Percentiles rank a stretch among this genome's conserved stretches.
These are phyloP conservation scores for Isatis lusitanica DNA, from an alignment of 441 rosid genomes.

Conservation along the genomic window DNA sequence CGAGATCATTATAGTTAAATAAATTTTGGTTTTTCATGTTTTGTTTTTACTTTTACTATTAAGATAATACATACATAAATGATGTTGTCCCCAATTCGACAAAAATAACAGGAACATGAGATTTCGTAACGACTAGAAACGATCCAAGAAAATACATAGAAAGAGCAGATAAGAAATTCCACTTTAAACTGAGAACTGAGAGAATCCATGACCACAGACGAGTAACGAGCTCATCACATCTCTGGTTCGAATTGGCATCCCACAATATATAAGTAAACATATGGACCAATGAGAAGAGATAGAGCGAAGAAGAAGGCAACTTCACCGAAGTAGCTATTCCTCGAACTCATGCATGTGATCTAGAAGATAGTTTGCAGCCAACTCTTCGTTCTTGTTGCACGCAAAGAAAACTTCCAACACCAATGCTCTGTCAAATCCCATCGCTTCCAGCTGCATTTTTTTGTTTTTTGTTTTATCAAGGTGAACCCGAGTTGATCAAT, in stretches of 20 bases:
- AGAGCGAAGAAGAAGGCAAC: neutral
- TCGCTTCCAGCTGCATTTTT: conserved; percentile 73
- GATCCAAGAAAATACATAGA: conserved; percentile 13
- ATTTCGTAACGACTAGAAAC: conserved; percentile 6
- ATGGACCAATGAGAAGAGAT: conserved; percentile 8
- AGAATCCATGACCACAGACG: conserved; percentile 19
- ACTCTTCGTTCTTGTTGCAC: conserved; percentile 93
- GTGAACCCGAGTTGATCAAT: neutral
- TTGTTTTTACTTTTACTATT: neutral
- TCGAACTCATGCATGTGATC: conserved; percentile 90
- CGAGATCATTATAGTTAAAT: neutral
- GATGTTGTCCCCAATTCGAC: conserved; percentile 6
- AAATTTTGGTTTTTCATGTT: neutral
- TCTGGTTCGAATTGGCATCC: conserved; percentile 15
- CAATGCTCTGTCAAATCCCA: conserved; percentile 84
- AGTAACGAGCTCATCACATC: neutral
- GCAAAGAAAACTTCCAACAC: conserved; percentile 91
- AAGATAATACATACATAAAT: neutral
- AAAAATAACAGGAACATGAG: conserved; percentile 8
- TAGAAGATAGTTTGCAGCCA: conserved; percentile 92
- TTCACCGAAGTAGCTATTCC: conserved; percentile 37
- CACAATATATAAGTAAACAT: conserved; percentile 2
- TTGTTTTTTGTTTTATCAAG: neutral
- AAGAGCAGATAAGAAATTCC: neutral
- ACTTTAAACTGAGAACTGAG: conserved; percentile 1